These are phyloP conservation scores for Madurella mycetomatis DNA, from an alignment of 2,329 filamentous ascomycete genomes.

Conservation along the genomic window DNA sequence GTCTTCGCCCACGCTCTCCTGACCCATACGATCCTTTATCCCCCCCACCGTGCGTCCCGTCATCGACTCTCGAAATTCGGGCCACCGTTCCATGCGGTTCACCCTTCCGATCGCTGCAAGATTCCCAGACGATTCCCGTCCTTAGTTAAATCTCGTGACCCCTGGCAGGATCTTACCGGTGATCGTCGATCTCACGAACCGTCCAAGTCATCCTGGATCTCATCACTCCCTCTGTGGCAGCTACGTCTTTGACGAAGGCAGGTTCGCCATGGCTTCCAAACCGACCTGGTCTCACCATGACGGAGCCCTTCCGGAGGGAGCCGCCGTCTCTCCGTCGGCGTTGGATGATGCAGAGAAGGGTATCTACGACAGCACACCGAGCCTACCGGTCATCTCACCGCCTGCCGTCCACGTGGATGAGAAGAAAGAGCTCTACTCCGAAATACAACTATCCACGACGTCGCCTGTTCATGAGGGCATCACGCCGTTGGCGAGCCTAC, in stretches of 20 bases:
- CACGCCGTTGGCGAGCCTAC: too few relatives aligned
- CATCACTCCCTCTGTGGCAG: background rate
- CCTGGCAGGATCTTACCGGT: background rate
- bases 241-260: background rate
- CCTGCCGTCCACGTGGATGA: conserved; percentile 22
- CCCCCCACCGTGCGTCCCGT: background rate
- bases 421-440: conserved; percentile 17
- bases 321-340: conserved; percentile 14
- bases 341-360: conserved; percentile 35
- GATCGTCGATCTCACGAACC: background rate
- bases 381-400: conserved; percentile 24
- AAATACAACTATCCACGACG: too few relatives aligned
- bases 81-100: background rate
- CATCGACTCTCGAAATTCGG: background rate
- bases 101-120: conserved; percentile 4
- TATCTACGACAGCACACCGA: conserved; percentile 28
- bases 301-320: conserved; percentile 7
- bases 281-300: conserved; percentile 18
- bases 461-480: too few relatives aligned
- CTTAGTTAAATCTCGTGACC: background rate
- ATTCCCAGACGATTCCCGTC: background rate
- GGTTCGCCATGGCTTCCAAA: background rate
- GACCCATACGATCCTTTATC: background rate
- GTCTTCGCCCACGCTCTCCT: background rate
- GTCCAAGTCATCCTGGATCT: background rate